Evolutionary conservation across 495 filamentous ascomycete genomes (phyloP), one percentile per base, ranked within the genome.

Genomic region (Astrothelium macrocarpum): DNA sequence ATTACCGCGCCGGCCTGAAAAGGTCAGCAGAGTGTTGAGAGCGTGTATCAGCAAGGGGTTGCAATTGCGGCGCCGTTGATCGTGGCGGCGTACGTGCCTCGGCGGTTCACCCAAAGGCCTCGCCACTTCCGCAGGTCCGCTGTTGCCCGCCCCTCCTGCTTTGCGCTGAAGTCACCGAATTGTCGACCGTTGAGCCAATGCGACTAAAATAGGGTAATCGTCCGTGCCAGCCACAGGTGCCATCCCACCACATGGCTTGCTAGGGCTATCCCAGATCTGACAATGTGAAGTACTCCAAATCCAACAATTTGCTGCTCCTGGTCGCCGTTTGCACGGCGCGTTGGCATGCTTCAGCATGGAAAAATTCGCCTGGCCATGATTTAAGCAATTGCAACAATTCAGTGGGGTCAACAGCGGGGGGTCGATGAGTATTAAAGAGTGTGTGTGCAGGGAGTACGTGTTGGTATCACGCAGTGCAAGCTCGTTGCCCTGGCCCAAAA

Each of bases 191-290:
- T 56, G 49, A 16, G 25, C 20, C n/a, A 16, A 9, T 9, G 49
- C 49, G 49, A 56, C 49, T 56, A 56, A 56, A 56, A 56, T 56
- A 56, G 49, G 49, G 23, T 20, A 56, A 26, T 56, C 49, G 49
- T 29, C 49, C 49, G 49, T 56, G 25, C 25, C 5, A 26, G 49
- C 23, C 49, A 29, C 49, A 20, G 20, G 29, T 25, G 49, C 49
- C 49, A 5, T 16, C 16, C 23, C 9, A 56, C 49, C 49, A 56
- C 49, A 56, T 56, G 49, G 49, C 49, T 26, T 26, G 23, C 49
- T 25, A 56, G 49, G 49, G 49, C 49, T 29, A 56, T 29, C 49
- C 49, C 49, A 56, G 49, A 56, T 56, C 49, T 29, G 49, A 28
- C 49, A 5, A 28, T 56, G 12, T 9, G 49, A 56, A 26, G 20